Percentiles rank a stretch among this genome's conserved stretches.
Conservation (phyloP, 2,329 filamentous ascomycete species). For the Colletotrichum euphorbiae region DNA sequence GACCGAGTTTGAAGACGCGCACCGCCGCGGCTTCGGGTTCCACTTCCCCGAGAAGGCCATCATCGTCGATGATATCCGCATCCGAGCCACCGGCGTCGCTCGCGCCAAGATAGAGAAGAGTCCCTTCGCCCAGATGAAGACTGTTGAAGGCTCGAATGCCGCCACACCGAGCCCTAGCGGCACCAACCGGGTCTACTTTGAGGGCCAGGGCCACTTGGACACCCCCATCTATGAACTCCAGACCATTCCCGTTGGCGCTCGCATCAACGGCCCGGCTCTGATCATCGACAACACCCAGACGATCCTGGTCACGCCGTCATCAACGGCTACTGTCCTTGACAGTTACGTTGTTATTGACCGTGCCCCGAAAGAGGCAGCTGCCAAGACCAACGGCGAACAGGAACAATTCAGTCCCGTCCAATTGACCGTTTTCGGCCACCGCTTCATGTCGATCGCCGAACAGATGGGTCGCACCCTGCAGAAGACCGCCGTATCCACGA, state of each 20-base stretch:
- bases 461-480: conserved; percentile 83
- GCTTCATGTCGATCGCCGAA: conserved; percentile 86
- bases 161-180: conserved; percentile 77
- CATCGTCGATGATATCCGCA: conserved; percentile 40
- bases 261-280: conserved; percentile 72
- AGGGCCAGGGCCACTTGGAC: conserved; percentile 33
- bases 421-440: conserved; percentile 79
- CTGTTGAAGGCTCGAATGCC: conserved; percentile 1
- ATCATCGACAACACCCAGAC: conserved; percentile 80
- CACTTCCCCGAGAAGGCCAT: conserved; percentile 51
- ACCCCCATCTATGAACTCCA: conserved; percentile 32
- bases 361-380: conserved; percentile 53
- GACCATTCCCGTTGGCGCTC: conserved; percentile 27
- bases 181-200: conserved; percentile 53
- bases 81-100: conserved; percentile 38
- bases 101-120: conserved; percentile 38
- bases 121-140: conserved; percentile 37
- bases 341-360: conserved; percentile 53
- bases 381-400: conserved; percentile 68
- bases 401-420: conserved; percentile 76
- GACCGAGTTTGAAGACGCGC: conserved; percentile 75
- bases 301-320: conserved; percentile 71
- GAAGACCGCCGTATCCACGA: conserved; percentile 80
- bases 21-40: conserved; percentile 82
- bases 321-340: conserved; percentile 49